Evolutionary conservation across 78 protist species (phyloP).

Genomic region (Tieghemostelium lacteum): DNA sequence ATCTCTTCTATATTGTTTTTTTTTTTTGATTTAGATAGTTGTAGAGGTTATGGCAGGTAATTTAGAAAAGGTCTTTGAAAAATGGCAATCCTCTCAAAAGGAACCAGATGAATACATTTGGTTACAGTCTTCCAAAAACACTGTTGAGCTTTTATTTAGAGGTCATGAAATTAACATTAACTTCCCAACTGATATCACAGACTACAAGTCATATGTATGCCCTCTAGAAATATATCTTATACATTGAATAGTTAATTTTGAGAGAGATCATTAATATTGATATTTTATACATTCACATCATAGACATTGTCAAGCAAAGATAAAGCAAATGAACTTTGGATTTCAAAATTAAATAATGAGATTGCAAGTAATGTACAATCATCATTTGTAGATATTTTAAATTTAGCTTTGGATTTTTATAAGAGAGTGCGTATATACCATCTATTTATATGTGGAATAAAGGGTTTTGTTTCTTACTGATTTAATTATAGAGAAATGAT

Average conservation of each 20-base stretch:
- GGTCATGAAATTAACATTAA: conserved; percentile 38
- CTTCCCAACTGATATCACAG: conserved; percentile 40
- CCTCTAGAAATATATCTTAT: conserved; percentile 7
- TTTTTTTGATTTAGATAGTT: background rate
- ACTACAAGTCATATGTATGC: conserved; percentile 43
- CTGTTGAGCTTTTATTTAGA: conserved; percentile 35
- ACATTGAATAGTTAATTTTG: conserved; percentile 8
- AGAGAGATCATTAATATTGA: conserved; percentile 2
- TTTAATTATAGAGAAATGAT: no score
- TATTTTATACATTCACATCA: background rate
- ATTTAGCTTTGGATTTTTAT: background rate
- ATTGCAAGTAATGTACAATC: background rate
- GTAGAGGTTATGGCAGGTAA: conserved; percentile 72
- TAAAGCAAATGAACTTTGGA: background rate
- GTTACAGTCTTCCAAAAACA: conserved; percentile 54
- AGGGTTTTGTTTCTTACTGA: no score
- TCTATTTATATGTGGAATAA: background rate
- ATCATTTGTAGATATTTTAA: conserved; percentile 7
- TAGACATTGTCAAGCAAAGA: background rate
- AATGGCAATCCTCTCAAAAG: conserved; percentile 16
- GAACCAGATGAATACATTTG: conserved; percentile 67
- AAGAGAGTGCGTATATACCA: background rate
- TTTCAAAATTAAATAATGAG: background rate
- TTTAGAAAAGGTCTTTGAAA: conserved; percentile 54
- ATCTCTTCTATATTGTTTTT: no score